Evolutionary conservation across 1,139 yeast genomes (phyloP), one percentile per base, ranked within the genome.

Genomic region (Geotrichum citri-aurantii): DNA sequence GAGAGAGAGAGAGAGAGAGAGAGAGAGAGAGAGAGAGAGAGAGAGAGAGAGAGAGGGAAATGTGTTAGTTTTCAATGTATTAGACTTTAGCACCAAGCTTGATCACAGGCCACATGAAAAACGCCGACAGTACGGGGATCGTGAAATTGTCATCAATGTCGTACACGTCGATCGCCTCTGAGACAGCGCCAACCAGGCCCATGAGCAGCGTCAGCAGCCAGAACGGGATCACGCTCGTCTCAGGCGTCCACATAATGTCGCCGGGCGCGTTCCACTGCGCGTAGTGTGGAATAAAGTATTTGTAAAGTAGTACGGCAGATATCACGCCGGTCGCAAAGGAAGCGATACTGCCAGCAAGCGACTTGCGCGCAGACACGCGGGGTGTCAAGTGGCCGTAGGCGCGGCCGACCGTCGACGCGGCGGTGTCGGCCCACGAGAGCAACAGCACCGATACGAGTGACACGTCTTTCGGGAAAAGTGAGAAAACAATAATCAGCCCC

Each of bases 391-490:
- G 80, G 7, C 98, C 98, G 71, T 76, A 90, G 56, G 80, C 81
- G 65, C 98, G 80, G 24, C 98, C 99, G 68, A 92, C 73, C 0
- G 97, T 89, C 2, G 97, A 89, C 1, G 99, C 99, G 5, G 98
- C 95, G 10, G 98, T 91, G 70, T 93, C 99, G 11, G 96, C 92
- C 98, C 98, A 93, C 69, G 97, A 88, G 64, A 93, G 80, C 59
- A 93, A 76, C 64, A 91, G 77, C 8, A 90, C 83, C 29, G 96
- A 80, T 77, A 91, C 78, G 27, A 92, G 77, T 1, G 86, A 79
- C 55, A 93, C 84, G 69, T 93, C 99, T 74, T 90, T 90, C 17
- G 95, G 86, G 66, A 84, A 85, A 19, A 83, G 71, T 1, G 78
- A 65, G 67, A 90, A 88, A 4, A 92, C 90, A 62, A 88, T 74